phyloP scores from a whole-genome alignment of 2,329 filamentous ascomycete genomes.

The Ophiocordyceps camponoti-rufipedis region DNA sequence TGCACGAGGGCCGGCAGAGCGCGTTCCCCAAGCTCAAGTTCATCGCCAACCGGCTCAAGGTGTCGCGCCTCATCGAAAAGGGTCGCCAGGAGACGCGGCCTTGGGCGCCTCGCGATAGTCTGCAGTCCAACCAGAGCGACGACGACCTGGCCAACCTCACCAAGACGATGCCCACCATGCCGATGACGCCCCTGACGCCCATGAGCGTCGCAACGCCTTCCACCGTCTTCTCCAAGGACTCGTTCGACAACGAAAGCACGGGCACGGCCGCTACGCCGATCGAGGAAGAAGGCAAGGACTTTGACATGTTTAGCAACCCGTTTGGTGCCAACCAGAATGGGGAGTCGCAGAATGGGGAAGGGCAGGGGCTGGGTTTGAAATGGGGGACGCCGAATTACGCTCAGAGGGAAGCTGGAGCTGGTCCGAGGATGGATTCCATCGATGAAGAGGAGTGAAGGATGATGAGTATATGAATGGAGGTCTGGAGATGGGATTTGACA shows the following conservation, averaged over 20 bases:
- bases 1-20: constrained; percentile 76
- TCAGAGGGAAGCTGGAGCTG: neutral
- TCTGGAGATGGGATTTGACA: neutral
- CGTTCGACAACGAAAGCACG: neutral
- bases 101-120: neutral
- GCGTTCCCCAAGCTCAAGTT: constrained; percentile 88
- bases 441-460: neutral
- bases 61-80: constrained; percentile 51
- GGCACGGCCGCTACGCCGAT: neutral
- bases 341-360: neutral
- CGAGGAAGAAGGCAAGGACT: neutral
- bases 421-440: neutral
- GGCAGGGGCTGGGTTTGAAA: neutral
- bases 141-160: neutral
- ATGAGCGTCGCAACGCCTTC: neutral
- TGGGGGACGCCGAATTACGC: neutral
- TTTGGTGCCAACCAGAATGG: neutral
- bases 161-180: neutral
- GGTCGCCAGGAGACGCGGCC: constrained; percentile 13
- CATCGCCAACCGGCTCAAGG: constrained; percentile 66
- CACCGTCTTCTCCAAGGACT: neutral
- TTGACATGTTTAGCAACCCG: neutral
- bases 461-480: no score
- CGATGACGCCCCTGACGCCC: neutral
- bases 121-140: neutral